Percentiles rank a stretch among this genome's conserved stretches.
Conservation (phyloP, 257 asterid species). For the Verbascum thapsus region DNA sequence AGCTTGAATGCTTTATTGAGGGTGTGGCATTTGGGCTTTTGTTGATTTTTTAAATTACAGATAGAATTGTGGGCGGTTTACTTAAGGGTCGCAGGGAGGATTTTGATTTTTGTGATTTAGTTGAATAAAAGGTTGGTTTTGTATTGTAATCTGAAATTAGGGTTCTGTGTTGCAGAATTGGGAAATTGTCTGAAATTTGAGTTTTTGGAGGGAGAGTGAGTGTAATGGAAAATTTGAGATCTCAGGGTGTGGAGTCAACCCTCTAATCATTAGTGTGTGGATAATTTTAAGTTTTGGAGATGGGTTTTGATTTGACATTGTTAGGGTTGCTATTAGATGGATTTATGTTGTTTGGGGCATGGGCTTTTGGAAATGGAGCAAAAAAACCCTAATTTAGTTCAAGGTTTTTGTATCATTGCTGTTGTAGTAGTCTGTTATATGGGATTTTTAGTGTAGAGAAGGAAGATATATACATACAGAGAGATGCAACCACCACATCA, state of each 20-base stretch:
- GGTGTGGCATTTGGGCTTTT: constrained; percentile 48
- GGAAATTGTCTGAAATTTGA: constrained; percentile 36
- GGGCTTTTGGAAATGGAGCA: constrained; percentile 42
- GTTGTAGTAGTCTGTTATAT: constrained; percentile 37
- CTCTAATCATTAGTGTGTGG: constrained; percentile 24
- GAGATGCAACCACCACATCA: constrained; percentile 67
- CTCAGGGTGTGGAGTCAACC: constrained; percentile 46
- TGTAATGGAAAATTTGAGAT: constrained; percentile 47
- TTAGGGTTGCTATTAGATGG: constrained; percentile 33
- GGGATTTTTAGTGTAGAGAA: constrained; percentile 38
- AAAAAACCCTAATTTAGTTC: constrained; percentile 50
- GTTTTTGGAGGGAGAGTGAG: constrained; percentile 68
- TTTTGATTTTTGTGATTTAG: constrained; percentile 32
- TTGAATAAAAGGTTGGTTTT: constrained; percentile 37
- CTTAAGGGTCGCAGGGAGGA: constrained; percentile 47
- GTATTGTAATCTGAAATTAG: constrained; percentile 25
- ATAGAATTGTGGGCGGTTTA: constrained; percentile 40
- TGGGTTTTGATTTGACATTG: constrained; percentile 41
- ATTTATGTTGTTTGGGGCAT: constrained; percentile 33
- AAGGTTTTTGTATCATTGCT: constrained; percentile 35
- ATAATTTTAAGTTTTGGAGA: constrained; percentile 33
- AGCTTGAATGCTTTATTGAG: constrained; percentile 44
- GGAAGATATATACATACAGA: constrained; percentile 17
- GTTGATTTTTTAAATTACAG: constrained; percentile 35
- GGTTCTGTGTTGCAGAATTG: constrained; percentile 30